Percentiles rank a stretch among this genome's conserved stretches.
These are phyloP conservation scores for Dorcoceras hygrometricum DNA, from an alignment of 257 asterid genomes.

Conservation along the genomic window DNA sequence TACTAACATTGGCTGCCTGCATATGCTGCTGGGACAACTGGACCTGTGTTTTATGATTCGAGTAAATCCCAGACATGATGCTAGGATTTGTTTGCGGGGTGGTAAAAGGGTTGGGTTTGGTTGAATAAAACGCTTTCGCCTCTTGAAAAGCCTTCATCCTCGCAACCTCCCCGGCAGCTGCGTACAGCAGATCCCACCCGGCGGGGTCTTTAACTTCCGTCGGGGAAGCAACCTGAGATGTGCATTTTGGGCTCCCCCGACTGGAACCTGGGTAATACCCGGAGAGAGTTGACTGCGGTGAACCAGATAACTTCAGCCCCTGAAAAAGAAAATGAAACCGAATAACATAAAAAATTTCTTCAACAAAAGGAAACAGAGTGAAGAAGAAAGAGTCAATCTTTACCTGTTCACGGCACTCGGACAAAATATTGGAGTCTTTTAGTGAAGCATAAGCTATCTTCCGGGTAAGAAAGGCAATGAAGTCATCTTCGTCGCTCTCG, in stretches of 20 bases:
- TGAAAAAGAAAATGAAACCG: background rate
- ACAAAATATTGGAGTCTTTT: conserved; percentile 21
- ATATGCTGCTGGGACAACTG: conserved; percentile 42
- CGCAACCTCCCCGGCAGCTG: conserved; percentile 59
- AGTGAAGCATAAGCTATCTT: conserved; percentile 39
- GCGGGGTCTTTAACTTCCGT: background rate
- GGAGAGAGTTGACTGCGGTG: conserved; percentile 76
- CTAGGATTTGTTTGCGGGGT: conserved; percentile 13
- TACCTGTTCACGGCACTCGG: conserved; percentile 20
- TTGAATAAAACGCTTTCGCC: conserved; percentile 28
- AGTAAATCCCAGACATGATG: conserved; percentile 18
- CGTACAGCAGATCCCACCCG: conserved; percentile 46
- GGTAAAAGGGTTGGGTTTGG: conserved; percentile 21
- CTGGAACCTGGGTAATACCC: conserved; percentile 43
- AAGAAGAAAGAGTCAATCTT: conserved; percentile 17
- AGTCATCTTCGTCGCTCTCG: conserved; percentile 76
- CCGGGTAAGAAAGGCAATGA: conserved; percentile 42
- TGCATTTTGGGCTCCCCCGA: conserved; percentile 42
- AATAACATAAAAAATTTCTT: background rate
- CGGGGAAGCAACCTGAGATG: conserved; percentile 17
- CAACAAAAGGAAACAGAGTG: background rate
- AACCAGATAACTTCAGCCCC: conserved; percentile 52
- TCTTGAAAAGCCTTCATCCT: conserved; percentile 47
- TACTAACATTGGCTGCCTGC: conserved; percentile 45
- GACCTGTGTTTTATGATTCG: conserved; percentile 23